Evolutionary conservation across 2,329 filamentous ascomycete genomes (phyloP), one percentile per base, ranked within the genome.

Genomic region (Paracorniculantispora psalliotae): DNA sequence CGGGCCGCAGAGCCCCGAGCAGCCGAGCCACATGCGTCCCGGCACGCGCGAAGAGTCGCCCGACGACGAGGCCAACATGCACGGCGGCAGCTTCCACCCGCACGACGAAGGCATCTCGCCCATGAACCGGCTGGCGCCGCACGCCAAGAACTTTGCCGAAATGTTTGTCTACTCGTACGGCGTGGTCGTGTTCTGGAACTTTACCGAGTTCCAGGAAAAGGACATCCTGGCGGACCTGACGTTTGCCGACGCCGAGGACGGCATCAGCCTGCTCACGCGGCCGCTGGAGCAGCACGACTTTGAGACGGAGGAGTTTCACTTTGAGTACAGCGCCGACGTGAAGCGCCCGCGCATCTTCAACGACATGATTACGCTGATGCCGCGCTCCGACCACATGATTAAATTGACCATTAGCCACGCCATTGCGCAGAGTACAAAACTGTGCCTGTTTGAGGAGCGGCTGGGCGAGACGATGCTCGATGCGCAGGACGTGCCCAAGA

Each of bases 171-270:
- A 96, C 73, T 93, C 90, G 17, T 99, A 99, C 69, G 94, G 94
- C 21, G 93, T 99, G 0, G 93, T 94, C 0, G 94, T 99, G 5
- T 96, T 99, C 71, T 99, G 94, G 94, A 99, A 99, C 72, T 97
- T 99, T 67, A 93, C 91, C 12, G 92, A 96, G 72, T 84, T 88
- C 64, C 94, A 99, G 71, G 94, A 99, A 72, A 97, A 96, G 73
- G 92, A 97, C 67, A 91, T 97, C 49, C 82, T 99, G 23, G 94
- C 94, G 41, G 94, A 99, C 72, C 79, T 99, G 57, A 94, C 92
- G 1, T 97, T 99, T 74, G 90, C 90, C 12, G 84, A 87, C 64
- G 85, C 83, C 57, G 84, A 88, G 60, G 82, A 81, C 19, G 80
- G 82, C 51, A 70, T 76, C 19, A 84, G 88, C 12, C 81, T 99